Percentiles rank a stretch among this genome's conserved stretches.
Evolutionary conservation across 805 yeast genomes (phyloP).

Genomic region (Saturnispora saitoi): DNA sequence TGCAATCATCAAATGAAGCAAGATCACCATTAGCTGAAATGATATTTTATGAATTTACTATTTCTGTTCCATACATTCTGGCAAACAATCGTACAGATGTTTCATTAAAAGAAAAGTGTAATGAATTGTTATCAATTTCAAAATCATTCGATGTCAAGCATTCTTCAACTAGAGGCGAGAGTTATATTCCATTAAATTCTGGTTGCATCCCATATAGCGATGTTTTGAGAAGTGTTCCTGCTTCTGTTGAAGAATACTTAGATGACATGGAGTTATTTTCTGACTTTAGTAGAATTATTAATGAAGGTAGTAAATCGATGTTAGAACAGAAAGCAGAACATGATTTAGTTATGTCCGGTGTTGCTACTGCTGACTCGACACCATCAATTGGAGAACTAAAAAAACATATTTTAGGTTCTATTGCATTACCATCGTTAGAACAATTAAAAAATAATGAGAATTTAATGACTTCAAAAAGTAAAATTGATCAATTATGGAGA

Average conservation of each 20-base stretch:
- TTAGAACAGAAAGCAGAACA: slow-evolving; percentile 12
- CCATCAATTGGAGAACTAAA: slow-evolving; percentile 19
- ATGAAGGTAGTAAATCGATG: slow-evolving; percentile 14
- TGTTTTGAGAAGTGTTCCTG: slow-evolving; percentile 23
- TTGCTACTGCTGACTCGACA: slow-evolving; percentile 14
- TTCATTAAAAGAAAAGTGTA: slow-evolving; percentile 28
- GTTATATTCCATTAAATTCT: neutral
- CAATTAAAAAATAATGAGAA: slow-evolving; percentile 26
- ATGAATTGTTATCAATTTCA: slow-evolving; percentile 41
- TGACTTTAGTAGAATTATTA: slow-evolving; percentile 24
- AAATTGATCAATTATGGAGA: slow-evolving; percentile 62
- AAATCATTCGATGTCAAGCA: slow-evolving; percentile 14
- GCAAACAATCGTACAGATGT: slow-evolving; percentile 21
- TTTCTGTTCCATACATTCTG: slow-evolving; percentile 52
- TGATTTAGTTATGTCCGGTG: slow-evolving; percentile 1
- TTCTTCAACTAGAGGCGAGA: slow-evolving; percentile 9
- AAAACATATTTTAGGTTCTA: slow-evolving; percentile 1
- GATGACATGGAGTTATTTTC: slow-evolving; percentile 36
- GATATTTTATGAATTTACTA: slow-evolving; percentile 50
- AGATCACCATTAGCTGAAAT: slow-evolving; percentile 62
- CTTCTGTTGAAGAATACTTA: slow-evolving; percentile 37
- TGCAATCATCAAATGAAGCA: slow-evolving; percentile 34
- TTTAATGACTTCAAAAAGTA: slow-evolving; percentile 29
- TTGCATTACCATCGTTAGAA: slow-evolving; percentile 29
- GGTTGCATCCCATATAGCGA: slow-evolving; percentile 2